Evolutionary conservation across 2,329 filamentous ascomycete genomes (phyloP), one percentile per base, ranked within the genome.

Genomic region (Fusarium sp.): DNA sequence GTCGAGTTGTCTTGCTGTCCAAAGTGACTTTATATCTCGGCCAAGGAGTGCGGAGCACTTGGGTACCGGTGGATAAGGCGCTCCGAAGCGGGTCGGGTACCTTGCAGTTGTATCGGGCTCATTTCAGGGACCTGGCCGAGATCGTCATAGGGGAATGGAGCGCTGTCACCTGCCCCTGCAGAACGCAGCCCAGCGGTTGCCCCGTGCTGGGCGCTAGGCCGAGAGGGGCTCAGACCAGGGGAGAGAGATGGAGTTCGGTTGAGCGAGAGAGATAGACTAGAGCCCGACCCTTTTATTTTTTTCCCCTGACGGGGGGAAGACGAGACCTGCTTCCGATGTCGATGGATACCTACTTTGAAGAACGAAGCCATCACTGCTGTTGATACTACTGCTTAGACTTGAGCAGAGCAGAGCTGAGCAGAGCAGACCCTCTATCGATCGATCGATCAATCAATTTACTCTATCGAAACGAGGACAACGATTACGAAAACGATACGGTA

Each of bases 301-400:
- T 65, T 57, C 66, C 66, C 66, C 66, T 69, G 66, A 69, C 66
- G 62, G 66, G 66, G 66, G 66, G 49, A 25, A 48, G 60, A 39
- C 47, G 25, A 49, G 47, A 49, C 39, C 42, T 25, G 41, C 43
- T 32, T 37, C 49, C 27, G 32, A 46, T 47, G 32, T 61, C 49
- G 56, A 49, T 38, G 27, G 27, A 49, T 31, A 35, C 35, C 9
- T 31, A 35, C 35, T 11, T 27, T 36, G 23, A 19, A 36, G 19
- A 25, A 27, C 19, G 43, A 25, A 32, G 31, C 15, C 9, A 29
- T 29, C 27, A 10, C 23, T 29, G 14, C 38, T 42, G 21, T 13
- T 29, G 4, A 19, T 19, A 19, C 19, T 19, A 19, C 19, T 19
- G 19, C 19, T 19, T 19, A 19, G 19, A 19, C 19, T 19, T 19